Evolutionary conservation across 2,329 filamentous ascomycete species (phyloP).

Genomic region (Eutypella sp.): DNA sequence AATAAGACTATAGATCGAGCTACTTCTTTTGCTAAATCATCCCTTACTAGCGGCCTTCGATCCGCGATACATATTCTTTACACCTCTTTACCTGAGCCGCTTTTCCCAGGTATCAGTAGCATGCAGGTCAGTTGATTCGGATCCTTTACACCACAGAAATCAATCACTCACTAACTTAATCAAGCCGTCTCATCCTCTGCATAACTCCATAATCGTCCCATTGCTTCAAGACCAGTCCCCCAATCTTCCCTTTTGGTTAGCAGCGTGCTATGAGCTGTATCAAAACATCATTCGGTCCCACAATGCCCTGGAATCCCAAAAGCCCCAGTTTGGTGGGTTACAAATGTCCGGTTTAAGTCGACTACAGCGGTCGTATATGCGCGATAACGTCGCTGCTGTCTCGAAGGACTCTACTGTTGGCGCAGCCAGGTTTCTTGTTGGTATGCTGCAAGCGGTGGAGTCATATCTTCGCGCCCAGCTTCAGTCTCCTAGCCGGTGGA

Average conservation of each 20-base stretch:
- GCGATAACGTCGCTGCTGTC: constrained; percentile 48
- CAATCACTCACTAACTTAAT: constrained; percentile 40
- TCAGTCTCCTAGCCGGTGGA: constrained; percentile 23
- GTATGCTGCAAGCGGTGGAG: constrained; percentile 36
- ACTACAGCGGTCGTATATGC: constrained; percentile 55
- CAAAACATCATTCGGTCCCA: constrained; percentile 39
- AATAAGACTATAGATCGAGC: constrained; percentile 9
- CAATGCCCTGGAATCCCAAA: constrained; percentile 36
- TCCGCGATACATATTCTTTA: constrained; percentile 33
- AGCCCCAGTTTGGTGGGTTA: constrained; percentile 36
- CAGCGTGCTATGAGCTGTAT: constrained; percentile 46
- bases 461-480: constrained; percentile 36
- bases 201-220: constrained; percentile 50
- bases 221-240: constrained; percentile 34
- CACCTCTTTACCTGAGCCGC: constrained; percentile 22
- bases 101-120: constrained; percentile 27
- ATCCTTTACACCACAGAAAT: constrained; percentile 9
- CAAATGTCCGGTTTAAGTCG: constrained; percentile 53
- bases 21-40: constrained; percentile 21
- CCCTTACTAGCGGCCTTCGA: constrained; percentile 27
- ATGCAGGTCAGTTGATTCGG: constrained; percentile 38
- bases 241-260: constrained; percentile 44
- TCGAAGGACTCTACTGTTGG: constrained; percentile 57
- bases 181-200: constrained; percentile 54
- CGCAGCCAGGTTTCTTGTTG: constrained; percentile 46